Evolutionary conservation across 768 basidiomycete genomes (phyloP).

Genomic region (Obba rivulosa): DNA sequence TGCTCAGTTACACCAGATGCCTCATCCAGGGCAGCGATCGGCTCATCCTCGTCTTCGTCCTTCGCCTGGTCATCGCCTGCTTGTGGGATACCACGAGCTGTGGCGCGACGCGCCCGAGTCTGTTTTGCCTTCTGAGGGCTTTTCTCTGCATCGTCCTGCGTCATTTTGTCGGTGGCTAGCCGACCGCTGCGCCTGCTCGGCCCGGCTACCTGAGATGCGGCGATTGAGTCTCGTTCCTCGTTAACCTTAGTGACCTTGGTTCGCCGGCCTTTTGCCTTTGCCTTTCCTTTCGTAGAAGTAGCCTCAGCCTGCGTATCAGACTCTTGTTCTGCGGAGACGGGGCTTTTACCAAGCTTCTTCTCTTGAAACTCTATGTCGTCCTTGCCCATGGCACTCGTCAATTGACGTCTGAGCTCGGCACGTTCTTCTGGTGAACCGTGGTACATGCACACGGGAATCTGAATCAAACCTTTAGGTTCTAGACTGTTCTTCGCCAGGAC

Average conservation of each 20-base stretch:
- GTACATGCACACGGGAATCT: constrained; percentile 90
- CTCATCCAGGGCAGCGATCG: not conserved
- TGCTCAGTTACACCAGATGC: constrained; percentile 5
- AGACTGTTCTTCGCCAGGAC: not conserved
- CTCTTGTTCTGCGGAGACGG: constrained; percentile 17
- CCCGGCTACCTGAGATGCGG: too few species aligned
- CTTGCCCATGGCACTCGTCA: constrained; percentile 42
- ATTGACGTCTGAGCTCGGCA: constrained; percentile 56
- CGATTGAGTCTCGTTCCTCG: too few species aligned
- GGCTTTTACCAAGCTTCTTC: constrained; percentile 7
- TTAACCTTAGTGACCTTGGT: not conserved
- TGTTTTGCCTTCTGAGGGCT: too few species aligned
- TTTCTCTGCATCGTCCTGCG: too few species aligned
- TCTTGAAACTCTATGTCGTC: constrained; percentile 22
- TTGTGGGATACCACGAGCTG: too few species aligned
- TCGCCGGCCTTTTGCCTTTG: constrained; percentile 11
- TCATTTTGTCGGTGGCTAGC: too few species aligned
- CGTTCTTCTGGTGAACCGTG: constrained; percentile 83
- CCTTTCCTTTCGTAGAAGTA: constrained; percentile 12
- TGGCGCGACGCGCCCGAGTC: too few species aligned
- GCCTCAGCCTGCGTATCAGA: constrained; percentile 19
- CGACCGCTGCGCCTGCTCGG: too few species aligned
- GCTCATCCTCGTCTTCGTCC: not conserved
- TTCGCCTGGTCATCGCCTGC: not conserved
- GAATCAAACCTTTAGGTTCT: not conserved